Conservation (phyloP, 352 stramenopile species). For the Phytophthora fragariae region DNA sequence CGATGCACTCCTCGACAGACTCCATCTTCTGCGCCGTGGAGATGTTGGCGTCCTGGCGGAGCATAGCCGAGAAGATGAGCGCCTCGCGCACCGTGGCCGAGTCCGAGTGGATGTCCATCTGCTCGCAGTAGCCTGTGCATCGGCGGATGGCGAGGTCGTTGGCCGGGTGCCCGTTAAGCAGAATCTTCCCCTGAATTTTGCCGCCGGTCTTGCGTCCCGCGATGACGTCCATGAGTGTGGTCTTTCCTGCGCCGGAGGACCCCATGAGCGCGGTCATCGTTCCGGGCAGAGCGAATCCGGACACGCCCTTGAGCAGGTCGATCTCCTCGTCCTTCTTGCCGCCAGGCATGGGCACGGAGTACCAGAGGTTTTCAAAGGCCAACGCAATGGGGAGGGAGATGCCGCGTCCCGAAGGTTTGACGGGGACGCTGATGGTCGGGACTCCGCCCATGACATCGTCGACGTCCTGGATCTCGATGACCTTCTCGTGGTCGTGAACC, state of each 20-base stretch:
- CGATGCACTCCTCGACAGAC: slow-evolving; percentile 38
- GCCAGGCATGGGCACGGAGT: slow-evolving; percentile 45
- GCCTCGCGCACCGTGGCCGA: slow-evolving; percentile 83
- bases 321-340: slow-evolving; percentile 28
- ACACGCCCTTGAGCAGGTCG: slow-evolving; percentile 50
- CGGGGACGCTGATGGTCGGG: slow-evolving; percentile 27
- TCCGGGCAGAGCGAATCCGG: slow-evolving; percentile 45
- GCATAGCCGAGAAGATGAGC: slow-evolving; percentile 85
- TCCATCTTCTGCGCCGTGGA: slow-evolving; percentile 41
- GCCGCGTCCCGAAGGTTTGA: slow-evolving; percentile 21
- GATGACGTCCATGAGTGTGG: slow-evolving; percentile 35
- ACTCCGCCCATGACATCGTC: not conserved
- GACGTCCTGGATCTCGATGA: not conserved
- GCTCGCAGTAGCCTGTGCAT: slow-evolving; percentile 65
- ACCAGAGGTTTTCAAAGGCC: slow-evolving; percentile 51
- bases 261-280: slow-evolving; percentile 60
- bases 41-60: slow-evolving; percentile 55
- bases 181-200: slow-evolving; percentile 69
- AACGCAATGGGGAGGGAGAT: slow-evolving; percentile 44
- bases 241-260: slow-evolving; percentile 73
- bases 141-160: slow-evolving; percentile 55
- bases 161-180: slow-evolving; percentile 82
- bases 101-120: slow-evolving; percentile 91
- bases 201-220: slow-evolving; percentile 34
- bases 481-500: not conserved